Evolutionary conservation across 495 filamentous ascomycete species (phyloP), one percentile per base, ranked within the genome.

Genomic region (Pyrenopolyporus hunteri): DNA sequence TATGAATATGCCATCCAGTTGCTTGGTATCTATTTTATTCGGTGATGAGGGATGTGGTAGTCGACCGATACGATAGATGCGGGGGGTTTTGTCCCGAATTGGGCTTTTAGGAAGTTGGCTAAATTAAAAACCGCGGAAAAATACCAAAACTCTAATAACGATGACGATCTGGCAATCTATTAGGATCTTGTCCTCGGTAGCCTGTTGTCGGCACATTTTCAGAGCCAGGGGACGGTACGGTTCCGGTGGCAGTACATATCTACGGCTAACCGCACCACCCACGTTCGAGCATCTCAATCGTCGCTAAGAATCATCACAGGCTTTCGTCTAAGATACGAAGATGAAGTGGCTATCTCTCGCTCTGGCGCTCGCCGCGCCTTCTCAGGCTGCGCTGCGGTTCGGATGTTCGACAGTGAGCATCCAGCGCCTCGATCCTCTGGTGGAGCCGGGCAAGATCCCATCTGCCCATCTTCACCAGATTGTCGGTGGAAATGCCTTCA

Each of bases 381-480:
- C 73, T 37, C 70, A 78, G 57, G 79, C 79, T 36, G 77, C 74
- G 5, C 74, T 82, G 54, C 77, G 79, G 46, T 82, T 82, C 43
- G 77, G 75, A 53, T 82, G 79, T 54, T 76, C 77, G 20, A 78
- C 74, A 8, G 64, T 82, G 40, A 76, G 68, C 43, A 75, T 82
- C 56, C 78, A 82, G 54, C 72, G 79, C 32, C 72, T 82, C 16
- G 79, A 82, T 48, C 79, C 79, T 4, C 63, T 80, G 33, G 79
- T 80, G 45, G 76, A 81, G 64, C 79, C 79, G 6, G 78, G 78
- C 51, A 64, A 49, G 29, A 56, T 65, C 11, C 78, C 78, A 1
- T 76, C 76, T 3, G 63, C 79, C n/a, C 79, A 82, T 67, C 70
- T 82, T 42, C 79, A 82, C 67, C 78, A 80, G 54, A 77, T 82